Evolutionary conservation across 768 basidiomycete species (phyloP), one percentile per base, ranked within the genome.

Genomic region (button mushroom (Agaricus bisporus)): DNA sequence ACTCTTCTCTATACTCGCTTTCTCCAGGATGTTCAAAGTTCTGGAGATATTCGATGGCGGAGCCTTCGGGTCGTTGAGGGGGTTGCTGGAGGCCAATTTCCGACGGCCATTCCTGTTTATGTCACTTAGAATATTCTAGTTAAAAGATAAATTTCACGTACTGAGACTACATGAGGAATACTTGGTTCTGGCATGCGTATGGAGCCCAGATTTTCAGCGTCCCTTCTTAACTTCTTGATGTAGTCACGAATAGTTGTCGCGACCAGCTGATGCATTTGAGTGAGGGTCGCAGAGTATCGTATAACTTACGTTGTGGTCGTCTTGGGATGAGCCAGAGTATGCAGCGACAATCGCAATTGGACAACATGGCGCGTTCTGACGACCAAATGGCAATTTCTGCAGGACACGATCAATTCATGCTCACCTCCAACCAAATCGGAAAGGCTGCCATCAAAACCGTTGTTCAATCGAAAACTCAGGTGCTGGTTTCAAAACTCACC

Each of bases 401-500:
- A 54, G 28, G 17, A 25, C 26, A 42, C 32, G 36, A 51, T 54
- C 29, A 32, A 26, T 25, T 10, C 67, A 60, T 22, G 22, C 17
- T 14, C 64, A 85, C 88, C 76, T 90, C 84, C 54, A 91, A 69
- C 88, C 88, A 91, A 59, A 91, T 82, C 4, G 89, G 89, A 74
- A 88, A 91, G 0, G 89, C 89, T 91, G 57, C n/a, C 39, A 54
- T 50, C 37, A 54, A 49, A 29, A 35, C 12, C 46, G 49, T 37
- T 58, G 8, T 43, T 49, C 41, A 18, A 20, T 12, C 41, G 46
- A 26, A 35, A 12, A 12, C 15, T 39, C 10, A 26, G 18, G 36
- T 37, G 41, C 32, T n/a, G 18, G 37, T 9, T 4, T 41, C 48
- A 26, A 35, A 52, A 73, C 83, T 67, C 58, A 91, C 90, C 90